These are phyloP conservation scores for Cymbopogon flexuosus DNA, from an alignment of 202 grass and related monocot genomes.

Conservation along the genomic window DNA sequence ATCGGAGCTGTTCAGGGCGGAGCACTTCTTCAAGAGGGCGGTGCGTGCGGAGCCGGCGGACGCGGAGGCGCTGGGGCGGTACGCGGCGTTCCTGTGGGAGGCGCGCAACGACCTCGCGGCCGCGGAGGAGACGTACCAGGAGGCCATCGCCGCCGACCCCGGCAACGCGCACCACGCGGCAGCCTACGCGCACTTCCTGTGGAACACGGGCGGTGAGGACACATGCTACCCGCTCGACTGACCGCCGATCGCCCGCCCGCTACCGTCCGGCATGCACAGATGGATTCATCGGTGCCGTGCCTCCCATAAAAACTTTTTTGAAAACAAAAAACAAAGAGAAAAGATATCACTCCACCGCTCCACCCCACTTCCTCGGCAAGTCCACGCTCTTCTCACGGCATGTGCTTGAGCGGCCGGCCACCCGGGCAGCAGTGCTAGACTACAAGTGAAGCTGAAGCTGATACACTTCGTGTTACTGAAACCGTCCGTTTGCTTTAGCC, in stretches of 20 bases:
- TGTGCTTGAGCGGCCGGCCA: constrained; percentile 16
- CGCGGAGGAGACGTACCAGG: constrained; percentile 72
- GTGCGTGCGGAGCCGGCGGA: constrained; percentile 52
- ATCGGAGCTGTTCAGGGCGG: constrained; percentile 50
- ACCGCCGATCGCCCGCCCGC: too few species aligned
- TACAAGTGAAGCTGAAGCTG: constrained; percentile 21
- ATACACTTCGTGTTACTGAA: neutral
- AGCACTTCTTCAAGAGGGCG: constrained; percentile 70
- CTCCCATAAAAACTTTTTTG: neutral
- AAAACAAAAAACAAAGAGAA: neutral
- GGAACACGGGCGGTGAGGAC: constrained; percentile 94
- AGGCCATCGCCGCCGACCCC: constrained; percentile 66
- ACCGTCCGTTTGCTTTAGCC: constrained; percentile 2
- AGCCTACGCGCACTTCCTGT: constrained; percentile 88
- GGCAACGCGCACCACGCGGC: constrained; percentile 63
- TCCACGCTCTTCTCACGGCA: neutral
- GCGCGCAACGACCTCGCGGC: constrained; percentile 60
- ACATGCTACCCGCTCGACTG: constrained; percentile 79
- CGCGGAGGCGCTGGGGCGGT: constrained; percentile 65
- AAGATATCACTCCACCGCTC: neutral
- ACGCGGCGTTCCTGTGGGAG: constrained; percentile 84
- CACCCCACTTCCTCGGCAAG: neutral
- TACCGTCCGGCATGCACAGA: too few species aligned
- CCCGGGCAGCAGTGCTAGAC: neutral
- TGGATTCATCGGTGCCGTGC: neutral